Evolutionary conservation across 148 eudicot species (phyloP).

Genomic region (Chenopodium formosanum): DNA sequence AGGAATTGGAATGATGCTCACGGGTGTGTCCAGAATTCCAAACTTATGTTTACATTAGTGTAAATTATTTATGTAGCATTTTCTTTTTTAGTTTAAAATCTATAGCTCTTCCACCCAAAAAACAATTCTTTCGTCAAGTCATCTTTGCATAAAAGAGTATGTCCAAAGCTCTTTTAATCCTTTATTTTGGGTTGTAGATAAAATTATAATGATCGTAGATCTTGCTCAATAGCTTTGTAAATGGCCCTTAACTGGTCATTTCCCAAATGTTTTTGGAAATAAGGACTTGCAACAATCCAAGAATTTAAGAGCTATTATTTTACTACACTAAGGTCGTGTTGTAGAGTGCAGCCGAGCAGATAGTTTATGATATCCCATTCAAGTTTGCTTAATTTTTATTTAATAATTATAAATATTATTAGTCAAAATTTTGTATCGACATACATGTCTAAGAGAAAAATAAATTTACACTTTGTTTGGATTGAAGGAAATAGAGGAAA

Average conservation of each 20-base stretch:
- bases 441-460: no score
- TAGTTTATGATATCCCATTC: no score
- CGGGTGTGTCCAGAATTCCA: background rate
- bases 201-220: constrained; percentile 1
- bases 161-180: background rate
- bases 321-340: no score
- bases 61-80: constrained; percentile 26
- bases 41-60: background rate
- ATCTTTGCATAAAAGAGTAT: constrained; percentile 11
- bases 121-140: constrained; percentile 12
- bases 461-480: no score
- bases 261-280: background rate
- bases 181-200: constrained; percentile 14
- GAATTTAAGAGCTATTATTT: background rate
- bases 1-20: constrained; percentile 33
- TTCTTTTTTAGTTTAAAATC: constrained; percentile 2
- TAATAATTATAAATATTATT: no score
- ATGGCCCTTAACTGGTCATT: background rate
- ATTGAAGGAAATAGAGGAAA: no score
- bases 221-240: background rate
- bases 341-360: no score
- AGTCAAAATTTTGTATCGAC: no score
- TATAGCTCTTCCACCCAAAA: background rate
- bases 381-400: no score
- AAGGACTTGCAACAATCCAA: background rate